A percentile compares a stretch with the other conserved stretches of the same genome.
These are phyloP conservation scores for Naematelia aurantialba DNA, from an alignment of 768 basidiomycete species.

Conservation along the genomic window DNA sequence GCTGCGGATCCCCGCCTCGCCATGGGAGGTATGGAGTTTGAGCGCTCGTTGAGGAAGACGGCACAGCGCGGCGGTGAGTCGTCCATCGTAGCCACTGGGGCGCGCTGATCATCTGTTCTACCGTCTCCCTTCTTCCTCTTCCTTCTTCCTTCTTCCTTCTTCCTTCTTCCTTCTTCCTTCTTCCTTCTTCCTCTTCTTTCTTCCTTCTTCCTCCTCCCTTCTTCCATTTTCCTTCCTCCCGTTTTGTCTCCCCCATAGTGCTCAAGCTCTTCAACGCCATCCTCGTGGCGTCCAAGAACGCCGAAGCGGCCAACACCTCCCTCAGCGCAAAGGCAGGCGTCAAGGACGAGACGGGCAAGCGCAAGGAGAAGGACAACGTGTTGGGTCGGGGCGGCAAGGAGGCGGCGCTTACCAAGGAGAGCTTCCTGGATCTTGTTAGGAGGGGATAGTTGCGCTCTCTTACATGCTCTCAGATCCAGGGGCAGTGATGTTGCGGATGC, in stretches of 20 bases:
- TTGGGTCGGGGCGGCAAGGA: conserved; percentile 49
- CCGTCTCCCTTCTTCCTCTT: background rate
- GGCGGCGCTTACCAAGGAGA: conserved; percentile 49
- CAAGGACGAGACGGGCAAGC: conserved; percentile 37
- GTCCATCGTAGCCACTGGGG: background rate
- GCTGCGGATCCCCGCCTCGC: conserved; percentile 23
- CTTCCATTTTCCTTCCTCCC: background rate
- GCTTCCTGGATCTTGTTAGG: conserved; percentile 51
- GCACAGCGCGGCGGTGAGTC: conserved; percentile 51
- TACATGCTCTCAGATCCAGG: no score
- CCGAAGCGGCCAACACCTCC: conserved; percentile 32
- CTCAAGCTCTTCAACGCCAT: conserved; percentile 53
- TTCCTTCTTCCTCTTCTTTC: background rate
- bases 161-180: background rate
- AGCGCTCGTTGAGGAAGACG: conserved; percentile 49
- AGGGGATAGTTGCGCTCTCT: no score
- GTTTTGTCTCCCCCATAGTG: conserved; percentile 25
- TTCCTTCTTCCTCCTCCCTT: background rate
- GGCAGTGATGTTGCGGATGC: no score
- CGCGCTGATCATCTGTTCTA: background rate
- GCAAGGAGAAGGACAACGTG: conserved; percentile 50
- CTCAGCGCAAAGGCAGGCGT: conserved; percentile 33
- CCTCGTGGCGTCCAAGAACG: conserved; percentile 40
- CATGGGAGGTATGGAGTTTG: conserved; percentile 49
- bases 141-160: background rate